Conservation (phyloP, 371 early-diverging fungal species). For the Rhizomucor miehei region DNA sequence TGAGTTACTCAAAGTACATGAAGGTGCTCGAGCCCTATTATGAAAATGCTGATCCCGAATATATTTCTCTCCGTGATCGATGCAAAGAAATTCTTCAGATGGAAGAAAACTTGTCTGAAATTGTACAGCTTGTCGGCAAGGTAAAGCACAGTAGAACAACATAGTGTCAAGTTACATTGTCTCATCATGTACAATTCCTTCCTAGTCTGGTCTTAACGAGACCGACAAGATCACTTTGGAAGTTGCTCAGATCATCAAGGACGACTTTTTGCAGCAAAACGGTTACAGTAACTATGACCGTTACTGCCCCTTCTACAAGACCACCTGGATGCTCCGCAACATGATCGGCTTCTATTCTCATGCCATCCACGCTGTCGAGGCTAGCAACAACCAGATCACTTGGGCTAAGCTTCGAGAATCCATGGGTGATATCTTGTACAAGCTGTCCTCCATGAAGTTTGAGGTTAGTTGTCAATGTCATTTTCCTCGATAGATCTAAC, state of each 20-base stretch:
- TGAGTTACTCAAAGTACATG: conserved; percentile 99
- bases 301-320: conserved; percentile 99
- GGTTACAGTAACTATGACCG: conserved; percentile 99
- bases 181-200: neutral
- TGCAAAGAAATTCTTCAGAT: conserved; percentile 99
- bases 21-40: conserved; percentile 97
- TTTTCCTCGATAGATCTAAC: neutral
- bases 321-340: conserved; percentile 98
- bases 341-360: conserved; percentile 97
- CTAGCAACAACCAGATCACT: conserved; percentile 83
- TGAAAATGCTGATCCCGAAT: conserved; percentile 94
- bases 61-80: conserved; percentile 86
- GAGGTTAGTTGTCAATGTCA: conserved; percentile 49
- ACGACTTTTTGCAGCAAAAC: conserved; percentile 99
- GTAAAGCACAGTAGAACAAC: conserved; percentile 9
- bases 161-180: no score
- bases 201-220: conserved; percentile 93
- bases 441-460: conserved; percentile 99
- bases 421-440: conserved; percentile 94
- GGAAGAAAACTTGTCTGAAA: conserved; percentile 99
- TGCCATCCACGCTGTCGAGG: conserved; percentile 93
- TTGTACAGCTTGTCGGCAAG: conserved; percentile 99
- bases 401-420: conserved; percentile 96
- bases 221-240: conserved; percentile 99
- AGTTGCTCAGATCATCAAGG: conserved; percentile 98